These are phyloP conservation scores for Tephrocybe sp. DNA, from an alignment of 768 basidiomycete species.

Conservation along the genomic window DNA sequence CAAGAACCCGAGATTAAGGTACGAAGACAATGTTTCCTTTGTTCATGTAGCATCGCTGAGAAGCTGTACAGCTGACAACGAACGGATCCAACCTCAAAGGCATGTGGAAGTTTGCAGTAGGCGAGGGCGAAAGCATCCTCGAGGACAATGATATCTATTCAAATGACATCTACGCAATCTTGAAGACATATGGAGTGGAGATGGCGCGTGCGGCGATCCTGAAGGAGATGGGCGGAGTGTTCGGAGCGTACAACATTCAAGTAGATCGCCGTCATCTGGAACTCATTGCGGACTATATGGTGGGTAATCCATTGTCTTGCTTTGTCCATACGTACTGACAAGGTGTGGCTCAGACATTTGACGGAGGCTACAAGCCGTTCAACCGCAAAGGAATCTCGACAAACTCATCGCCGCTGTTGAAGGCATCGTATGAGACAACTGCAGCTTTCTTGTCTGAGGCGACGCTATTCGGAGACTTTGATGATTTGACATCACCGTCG, in stretches of 20 bases:
- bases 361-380: slow-evolving; percentile 97
- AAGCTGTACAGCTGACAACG: slow-evolving; percentile 60
- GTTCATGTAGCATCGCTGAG: neutral
- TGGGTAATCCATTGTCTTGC: slow-evolving; percentile 32
- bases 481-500: slow-evolving; percentile 86
- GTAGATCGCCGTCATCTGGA: slow-evolving; percentile 93
- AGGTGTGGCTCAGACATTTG: slow-evolving; percentile 73
- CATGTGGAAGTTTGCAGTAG: slow-evolving; percentile 74
- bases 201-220: slow-evolving; percentile 92
- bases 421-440: slow-evolving; percentile 97
- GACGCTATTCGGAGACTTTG: slow-evolving; percentile 92
- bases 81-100: slow-evolving; percentile 94
- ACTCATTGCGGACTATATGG: slow-evolving; percentile 99
- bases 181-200: slow-evolving; percentile 94
- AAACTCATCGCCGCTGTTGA: slow-evolving; percentile 92
- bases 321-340: neutral
- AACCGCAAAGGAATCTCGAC: slow-evolving; percentile 93
- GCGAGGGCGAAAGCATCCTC: slow-evolving; percentile 53
- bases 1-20: slow-evolving; percentile 48
- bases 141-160: slow-evolving; percentile 84
- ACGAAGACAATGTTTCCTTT: slow-evolving; percentile 9
- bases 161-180: slow-evolving; percentile 91
- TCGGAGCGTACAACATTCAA: slow-evolving; percentile 93
- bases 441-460: slow-evolving; percentile 92
- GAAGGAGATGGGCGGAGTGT: slow-evolving; percentile 87